A percentile compares a stretch with the other conserved stretches of the same genome.
These are phyloP conservation scores for Aspergillus uvarum DNA, from an alignment of 2,329 filamentous ascomycete genomes.

Conservation along the genomic window DNA sequence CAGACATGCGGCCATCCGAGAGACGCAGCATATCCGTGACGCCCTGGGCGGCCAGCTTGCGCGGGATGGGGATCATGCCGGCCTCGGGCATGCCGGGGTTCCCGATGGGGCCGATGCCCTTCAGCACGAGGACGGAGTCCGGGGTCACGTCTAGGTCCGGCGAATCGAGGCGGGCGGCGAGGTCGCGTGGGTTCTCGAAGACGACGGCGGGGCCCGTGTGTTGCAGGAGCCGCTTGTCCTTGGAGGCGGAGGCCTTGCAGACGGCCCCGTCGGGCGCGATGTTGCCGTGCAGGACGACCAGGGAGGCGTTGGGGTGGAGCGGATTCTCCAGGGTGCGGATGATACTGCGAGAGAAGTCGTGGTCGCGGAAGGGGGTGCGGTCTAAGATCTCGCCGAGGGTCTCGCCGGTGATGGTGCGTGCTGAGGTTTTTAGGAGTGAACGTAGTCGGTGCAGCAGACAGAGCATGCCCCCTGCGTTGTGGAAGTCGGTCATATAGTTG, in stretches of 20 bases:
- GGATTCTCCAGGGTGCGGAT: slow-evolving; percentile 47
- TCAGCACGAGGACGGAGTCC: slow-evolving; percentile 49
- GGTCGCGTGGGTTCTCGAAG: slow-evolving; percentile 48
- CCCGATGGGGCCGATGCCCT: slow-evolving; percentile 51
- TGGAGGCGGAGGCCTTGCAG: slow-evolving; percentile 52
- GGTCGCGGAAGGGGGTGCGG: slow-evolving; percentile 41
- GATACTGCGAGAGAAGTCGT: slow-evolving; percentile 42
- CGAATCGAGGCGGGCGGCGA: slow-evolving; percentile 49
- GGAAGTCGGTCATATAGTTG: slow-evolving; percentile 56
- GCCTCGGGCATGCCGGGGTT: slow-evolving; percentile 56
- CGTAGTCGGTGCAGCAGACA: slow-evolving; percentile 48
- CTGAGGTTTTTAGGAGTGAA: slow-evolving; percentile 47
- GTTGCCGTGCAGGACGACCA: slow-evolving; percentile 49
- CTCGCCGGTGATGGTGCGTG: slow-evolving; percentile 48
- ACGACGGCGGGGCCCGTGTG: slow-evolving; percentile 49
- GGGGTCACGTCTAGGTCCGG: slow-evolving; percentile 44
- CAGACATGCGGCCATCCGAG: slow-evolving; percentile 57
- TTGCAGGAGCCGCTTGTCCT: slow-evolving; percentile 45
- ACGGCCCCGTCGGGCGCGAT: slow-evolving; percentile 50
- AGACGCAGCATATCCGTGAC: slow-evolving; percentile 55
- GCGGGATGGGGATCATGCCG: slow-evolving; percentile 52
- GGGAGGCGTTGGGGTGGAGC: slow-evolving; percentile 45
- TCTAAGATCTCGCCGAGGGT: slow-evolving; percentile 49
- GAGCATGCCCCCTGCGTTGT: slow-evolving; percentile 53
- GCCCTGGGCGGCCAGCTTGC: slow-evolving; percentile 48